Evolutionary conservation across 164 flowering plant genomes (phyloP), one percentile per base, ranked within the genome.

Genomic region (Malania oleifera): DNA sequence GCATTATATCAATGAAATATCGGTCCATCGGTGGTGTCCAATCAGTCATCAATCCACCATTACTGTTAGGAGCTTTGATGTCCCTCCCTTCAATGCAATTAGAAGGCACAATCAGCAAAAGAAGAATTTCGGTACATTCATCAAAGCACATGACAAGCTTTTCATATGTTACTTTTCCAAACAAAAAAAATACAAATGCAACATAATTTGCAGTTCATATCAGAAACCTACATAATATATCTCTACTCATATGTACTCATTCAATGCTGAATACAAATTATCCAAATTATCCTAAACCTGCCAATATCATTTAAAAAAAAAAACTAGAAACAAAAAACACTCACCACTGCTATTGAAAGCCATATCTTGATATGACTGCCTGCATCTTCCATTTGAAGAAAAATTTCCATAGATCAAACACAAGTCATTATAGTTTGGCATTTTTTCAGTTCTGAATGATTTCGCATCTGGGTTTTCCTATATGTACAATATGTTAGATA

Each of bases 21-120:
- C 71, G 59, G 63, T 72, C 75, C 75, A 72, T 72, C n/a, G 62
- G 57, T 15, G 69, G 75, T 47, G 66, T 67, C 75, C 75, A 72
- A 41, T 67, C 60, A 26, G 68, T 60, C 41, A 52, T 60, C 34
- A 19, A 17, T 37, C 44, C 52, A 37, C 52, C 60, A 46, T 43
- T 41, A 47, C 41, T 56, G 45, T 41, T 63, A 52, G 20, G 22
- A 27, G 4, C 46, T 43, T 15, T 2, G n/a, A 43, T 15, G 2
- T 39, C 58, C 22, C 49, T 27, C 26, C 49, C 66, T 67, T 49
- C 52, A 65, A 56, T 2, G 11, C 6, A n/a, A 34, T 20, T 50
- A 15, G 13, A 61, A 40, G 0, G 15, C 11, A 43, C n/a, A 12
- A 17, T 29, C 10, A 23, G 18, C 8, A 34, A 22, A 31, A 15